A percentile compares a stretch with the other conserved stretches of the same genome.
Evolutionary conservation across 495 filamentous ascomycete genomes (phyloP).

Genomic region (Neurospora hispaniola): DNA sequence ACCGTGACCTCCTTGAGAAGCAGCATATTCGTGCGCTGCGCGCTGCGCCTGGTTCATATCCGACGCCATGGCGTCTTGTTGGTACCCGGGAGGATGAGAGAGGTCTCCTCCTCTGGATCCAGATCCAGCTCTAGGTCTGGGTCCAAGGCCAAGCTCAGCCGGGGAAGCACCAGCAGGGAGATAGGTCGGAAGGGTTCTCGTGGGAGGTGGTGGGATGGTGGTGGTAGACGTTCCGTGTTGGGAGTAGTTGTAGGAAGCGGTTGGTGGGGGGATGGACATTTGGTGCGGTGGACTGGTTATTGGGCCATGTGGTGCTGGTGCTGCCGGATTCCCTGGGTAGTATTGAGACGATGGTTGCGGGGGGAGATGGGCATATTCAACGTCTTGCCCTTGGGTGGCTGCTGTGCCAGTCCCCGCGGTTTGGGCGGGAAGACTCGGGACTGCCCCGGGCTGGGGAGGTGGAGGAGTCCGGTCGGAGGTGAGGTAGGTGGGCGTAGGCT

Average conservation of each 20-base stretch:
- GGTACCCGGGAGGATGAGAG: slow-evolving; percentile 25
- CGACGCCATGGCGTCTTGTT: slow-evolving; percentile 45
- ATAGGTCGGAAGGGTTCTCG: not conserved
- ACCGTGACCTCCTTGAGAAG: slow-evolving; percentile 19
- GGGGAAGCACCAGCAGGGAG: not conserved
- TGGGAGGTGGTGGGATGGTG: slow-evolving; percentile 6
- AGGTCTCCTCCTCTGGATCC: slow-evolving; percentile 1
- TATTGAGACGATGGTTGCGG: not conserved
- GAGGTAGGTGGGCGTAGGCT: slow-evolving; percentile 27
- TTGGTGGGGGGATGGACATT: slow-evolving; percentile 29
- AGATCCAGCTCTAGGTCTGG: not conserved
- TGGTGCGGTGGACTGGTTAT: slow-evolving; percentile 32
- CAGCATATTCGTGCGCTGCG: slow-evolving; percentile 8
- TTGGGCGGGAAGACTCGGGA: slow-evolving; percentile 12
- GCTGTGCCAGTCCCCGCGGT: slow-evolving; percentile 1
- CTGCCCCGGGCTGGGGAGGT: slow-evolving; percentile 49
- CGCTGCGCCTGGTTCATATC: slow-evolving; percentile 15
- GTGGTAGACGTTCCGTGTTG: slow-evolving; percentile 28
- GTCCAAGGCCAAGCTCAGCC: not conserved
- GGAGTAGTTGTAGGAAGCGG: slow-evolving; percentile 14
- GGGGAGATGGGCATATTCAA: not conserved
- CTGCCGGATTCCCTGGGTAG: not conserved
- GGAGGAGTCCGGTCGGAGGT: slow-evolving; percentile 30
- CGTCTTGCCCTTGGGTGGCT: not conserved
- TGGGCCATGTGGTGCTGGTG: slow-evolving; percentile 11